Conservation (phyloP, 1,139 yeast species). For the Sugiyamaella sp. region DNA sequence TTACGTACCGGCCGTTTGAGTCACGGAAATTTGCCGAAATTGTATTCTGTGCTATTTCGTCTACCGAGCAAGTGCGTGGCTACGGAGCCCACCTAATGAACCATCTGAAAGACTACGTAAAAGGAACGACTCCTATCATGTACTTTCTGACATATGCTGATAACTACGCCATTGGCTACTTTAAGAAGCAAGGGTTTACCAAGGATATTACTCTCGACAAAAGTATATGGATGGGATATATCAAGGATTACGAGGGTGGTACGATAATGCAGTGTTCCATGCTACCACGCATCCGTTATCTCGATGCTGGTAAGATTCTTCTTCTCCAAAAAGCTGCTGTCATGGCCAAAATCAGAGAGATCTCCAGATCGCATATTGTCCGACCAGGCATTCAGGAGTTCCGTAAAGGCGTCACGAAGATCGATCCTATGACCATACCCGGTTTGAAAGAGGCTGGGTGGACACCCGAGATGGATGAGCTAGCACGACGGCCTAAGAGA, state of each 20-base stretch:
- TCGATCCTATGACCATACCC: slow-evolving; percentile 79
- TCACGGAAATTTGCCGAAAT: slow-evolving; percentile 93
- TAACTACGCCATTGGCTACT: slow-evolving; percentile 97
- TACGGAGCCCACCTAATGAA: slow-evolving; percentile 99
- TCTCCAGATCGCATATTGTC: slow-evolving; percentile 78
- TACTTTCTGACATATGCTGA: slow-evolving; percentile 96
- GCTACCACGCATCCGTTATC: slow-evolving; percentile 84
- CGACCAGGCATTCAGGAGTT: slow-evolving; percentile 81
- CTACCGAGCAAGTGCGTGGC: slow-evolving; percentile 97
- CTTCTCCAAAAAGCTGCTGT: slow-evolving; percentile 90
- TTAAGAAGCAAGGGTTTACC: slow-evolving; percentile 96
- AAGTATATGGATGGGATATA: slow-evolving; percentile 96
- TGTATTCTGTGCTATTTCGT: slow-evolving; percentile 96
- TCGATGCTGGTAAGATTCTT: slow-evolving; percentile 85
- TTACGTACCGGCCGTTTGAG: slow-evolving; percentile 92
- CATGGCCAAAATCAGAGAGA: slow-evolving; percentile 75
- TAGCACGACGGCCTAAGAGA: slow-evolving; percentile 92
- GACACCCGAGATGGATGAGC: slow-evolving; percentile 97
- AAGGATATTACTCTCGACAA: slow-evolving; percentile 88
- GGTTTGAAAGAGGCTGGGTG: slow-evolving; percentile 93
- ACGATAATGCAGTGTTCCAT: slow-evolving; percentile 96
- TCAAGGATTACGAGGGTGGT: slow-evolving; percentile 98
- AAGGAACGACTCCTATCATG: slow-evolving; percentile 82
- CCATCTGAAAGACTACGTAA: slow-evolving; percentile 92
- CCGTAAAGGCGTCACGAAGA: slow-evolving; percentile 42